Evolutionary conservation across 2,329 filamentous ascomycete genomes (phyloP).

Genomic region (Monilinia aucupariae): DNA sequence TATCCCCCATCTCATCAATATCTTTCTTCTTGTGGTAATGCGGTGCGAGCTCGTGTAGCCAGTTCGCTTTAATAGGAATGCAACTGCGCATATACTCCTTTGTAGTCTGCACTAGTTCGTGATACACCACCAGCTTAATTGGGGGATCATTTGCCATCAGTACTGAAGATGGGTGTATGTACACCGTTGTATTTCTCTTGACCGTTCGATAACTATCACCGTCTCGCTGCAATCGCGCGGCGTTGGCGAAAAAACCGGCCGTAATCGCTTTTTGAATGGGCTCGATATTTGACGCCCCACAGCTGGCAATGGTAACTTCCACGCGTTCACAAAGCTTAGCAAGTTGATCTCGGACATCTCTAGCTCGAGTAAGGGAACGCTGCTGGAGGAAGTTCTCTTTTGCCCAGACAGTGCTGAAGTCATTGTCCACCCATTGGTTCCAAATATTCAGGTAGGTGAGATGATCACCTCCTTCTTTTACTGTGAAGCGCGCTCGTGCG

Average conservation of each 20-base stretch:
- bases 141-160: slow-evolving; percentile 72
- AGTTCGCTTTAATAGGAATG: slow-evolving; percentile 77
- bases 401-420: slow-evolving; percentile 82
- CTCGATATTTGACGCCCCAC: slow-evolving; percentile 63
- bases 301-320: slow-evolving; percentile 68
- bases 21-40: slow-evolving; percentile 94
- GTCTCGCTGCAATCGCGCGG: slow-evolving; percentile 73
- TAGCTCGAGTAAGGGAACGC: slow-evolving; percentile 77
- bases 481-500: slow-evolving; percentile 79
- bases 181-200: slow-evolving; percentile 83
- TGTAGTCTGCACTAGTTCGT: slow-evolving; percentile 72
- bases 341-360: slow-evolving; percentile 89
- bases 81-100: slow-evolving; percentile 92
- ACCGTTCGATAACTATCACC: slow-evolving; percentile 88
- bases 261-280: slow-evolving; percentile 86
- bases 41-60: slow-evolving; percentile 84
- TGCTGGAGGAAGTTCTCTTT: slow-evolving; percentile 93
- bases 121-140: slow-evolving; percentile 79
- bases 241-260: slow-evolving; percentile 91
- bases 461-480: slow-evolving; percentile 88
- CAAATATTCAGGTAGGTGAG: slow-evolving; percentile 85
- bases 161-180: slow-evolving; percentile 84
- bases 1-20: slow-evolving; percentile 74
- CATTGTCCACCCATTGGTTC: slow-evolving; percentile 91
- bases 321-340: slow-evolving; percentile 89